phyloP scores from a whole-genome alignment of 176 grass and related monocot genomes.

The Oryza coarctata region DNA sequence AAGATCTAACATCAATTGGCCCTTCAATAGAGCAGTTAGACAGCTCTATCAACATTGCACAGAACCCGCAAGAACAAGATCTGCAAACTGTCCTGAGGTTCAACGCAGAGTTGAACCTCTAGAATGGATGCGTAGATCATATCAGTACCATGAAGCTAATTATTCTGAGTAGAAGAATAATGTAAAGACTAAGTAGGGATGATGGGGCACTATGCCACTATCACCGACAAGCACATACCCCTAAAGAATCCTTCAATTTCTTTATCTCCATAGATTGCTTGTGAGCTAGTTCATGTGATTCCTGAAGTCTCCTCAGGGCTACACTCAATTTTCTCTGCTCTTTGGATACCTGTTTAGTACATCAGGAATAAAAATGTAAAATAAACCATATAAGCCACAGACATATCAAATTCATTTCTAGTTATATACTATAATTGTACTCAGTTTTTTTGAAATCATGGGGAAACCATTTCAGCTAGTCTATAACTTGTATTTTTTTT shows the following conservation, averaged over 20 bases:
- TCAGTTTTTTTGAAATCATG: not conserved
- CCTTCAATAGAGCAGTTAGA: slow-evolving; percentile 44
- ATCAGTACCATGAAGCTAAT: slow-evolving; percentile 19
- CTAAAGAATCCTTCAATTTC: slow-evolving; percentile 63
- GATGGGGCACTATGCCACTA: slow-evolving; percentile 15
- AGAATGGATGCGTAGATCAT: not conserved
- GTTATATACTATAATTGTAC: not conserved
- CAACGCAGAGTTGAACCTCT: slow-evolving; percentile 30
- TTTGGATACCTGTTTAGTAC: slow-evolving; percentile 52
- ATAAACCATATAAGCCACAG: not conserved
- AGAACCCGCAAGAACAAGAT: slow-evolving; percentile 60
- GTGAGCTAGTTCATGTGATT: slow-evolving; percentile 64
- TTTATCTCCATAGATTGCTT: slow-evolving; percentile 64
- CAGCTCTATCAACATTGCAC: slow-evolving; percentile 46
- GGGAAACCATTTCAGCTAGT: not conserved
- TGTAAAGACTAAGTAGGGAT: not conserved
- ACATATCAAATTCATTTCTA: not conserved
- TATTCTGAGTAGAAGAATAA: not conserved
- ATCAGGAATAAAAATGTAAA: slow-evolving; percentile 14
- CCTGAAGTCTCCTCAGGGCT: slow-evolving; percentile 54
- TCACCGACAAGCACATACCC: slow-evolving; percentile 50
- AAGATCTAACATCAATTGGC: slow-evolving; percentile 13
- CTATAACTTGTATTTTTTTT: slow-evolving; percentile 2
- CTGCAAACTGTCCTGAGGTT: slow-evolving; percentile 31
- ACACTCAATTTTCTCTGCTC: slow-evolving; percentile 61